Conservation (phyloP, 106 monocot species). For the Cymbidium sinense region DNA sequence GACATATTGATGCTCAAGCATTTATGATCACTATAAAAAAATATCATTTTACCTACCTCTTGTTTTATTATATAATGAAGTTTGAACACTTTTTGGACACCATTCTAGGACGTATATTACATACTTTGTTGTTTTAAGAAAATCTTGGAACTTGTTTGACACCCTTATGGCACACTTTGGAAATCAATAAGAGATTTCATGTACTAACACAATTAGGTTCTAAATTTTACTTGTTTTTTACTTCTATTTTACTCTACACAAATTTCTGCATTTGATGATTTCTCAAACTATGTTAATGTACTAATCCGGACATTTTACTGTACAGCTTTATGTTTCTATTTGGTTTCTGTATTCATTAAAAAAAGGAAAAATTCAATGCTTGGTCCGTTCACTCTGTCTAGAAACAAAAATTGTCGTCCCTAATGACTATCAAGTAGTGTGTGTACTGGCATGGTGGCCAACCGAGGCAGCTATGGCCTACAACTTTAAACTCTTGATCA, state of each 20-base stretch:
- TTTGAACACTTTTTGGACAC: not conserved
- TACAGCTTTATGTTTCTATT: not conserved
- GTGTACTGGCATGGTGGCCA: not conserved
- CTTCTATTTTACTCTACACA: not conserved
- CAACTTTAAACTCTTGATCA: not conserved
- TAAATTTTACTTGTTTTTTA: not conserved
- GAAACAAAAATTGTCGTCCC: not conserved
- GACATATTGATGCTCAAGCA: not conserved
- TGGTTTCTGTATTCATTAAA: not conserved
- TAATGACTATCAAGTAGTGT: not conserved
- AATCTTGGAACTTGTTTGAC: not conserved
- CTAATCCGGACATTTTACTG: not conserved
- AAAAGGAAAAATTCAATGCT: not conserved
- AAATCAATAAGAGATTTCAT: not conserved
- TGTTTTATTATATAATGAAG: not conserved
- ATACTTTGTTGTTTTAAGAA: not conserved
- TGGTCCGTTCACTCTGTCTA: not conserved
- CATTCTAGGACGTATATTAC: not conserved
- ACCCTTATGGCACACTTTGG: not conserved
- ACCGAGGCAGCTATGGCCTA: not conserved
- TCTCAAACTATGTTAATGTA: not conserved
- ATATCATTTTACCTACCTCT: not conserved
- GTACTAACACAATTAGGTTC: not conserved
- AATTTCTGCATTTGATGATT: not conserved
- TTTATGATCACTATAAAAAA: not conserved